Percentiles rank a stretch among this genome's conserved stretches.
Conservation (phyloP, 2,329 filamentous ascomycete species). For the Capronia coronata region DNA sequence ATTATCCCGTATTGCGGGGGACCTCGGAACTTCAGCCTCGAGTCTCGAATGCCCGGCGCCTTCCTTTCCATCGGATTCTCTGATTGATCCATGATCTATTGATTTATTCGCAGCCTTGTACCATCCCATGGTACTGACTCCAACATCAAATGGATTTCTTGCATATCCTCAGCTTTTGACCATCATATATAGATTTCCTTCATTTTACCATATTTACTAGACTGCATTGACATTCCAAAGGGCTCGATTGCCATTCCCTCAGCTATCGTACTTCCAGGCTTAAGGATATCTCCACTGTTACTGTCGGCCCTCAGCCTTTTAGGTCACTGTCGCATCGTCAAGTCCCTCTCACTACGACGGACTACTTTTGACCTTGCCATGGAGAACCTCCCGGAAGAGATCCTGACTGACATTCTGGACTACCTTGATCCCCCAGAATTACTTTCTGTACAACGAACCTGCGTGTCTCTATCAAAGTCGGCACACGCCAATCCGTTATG, state of each 20-base stretch:
- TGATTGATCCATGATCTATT: neutral
- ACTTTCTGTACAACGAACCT: conserved; percentile 63
- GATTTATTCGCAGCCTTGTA: neutral
- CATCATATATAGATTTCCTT: neutral
- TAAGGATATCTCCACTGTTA: too few species aligned
- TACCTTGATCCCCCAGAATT: conserved; percentile 49
- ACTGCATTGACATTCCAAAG: neutral
- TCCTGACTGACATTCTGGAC: conserved; percentile 56
- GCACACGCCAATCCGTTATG: conserved; percentile 71
- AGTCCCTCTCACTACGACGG: neutral
- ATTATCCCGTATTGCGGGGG: too few species aligned
- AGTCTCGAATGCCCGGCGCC: too few species aligned
- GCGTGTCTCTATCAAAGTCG: conserved; percentile 57
- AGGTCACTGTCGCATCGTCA: neutral
- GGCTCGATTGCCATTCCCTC: neutral
- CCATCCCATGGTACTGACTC: too few species aligned
- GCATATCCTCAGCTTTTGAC: neutral
- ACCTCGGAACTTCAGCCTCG: conserved; percentile 1
- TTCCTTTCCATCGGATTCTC: conserved; percentile 1
- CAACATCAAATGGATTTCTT: too few species aligned
- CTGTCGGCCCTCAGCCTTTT: neutral
- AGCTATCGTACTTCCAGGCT: neutral
- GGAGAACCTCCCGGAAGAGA: conserved; percentile 57
- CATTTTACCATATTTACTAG: neutral
- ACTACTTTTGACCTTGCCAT: conserved; percentile 32